Evolutionary conservation across 1,284 basidiomycete genomes (phyloP).

Genomic region (Psilocybe mexicana): DNA sequence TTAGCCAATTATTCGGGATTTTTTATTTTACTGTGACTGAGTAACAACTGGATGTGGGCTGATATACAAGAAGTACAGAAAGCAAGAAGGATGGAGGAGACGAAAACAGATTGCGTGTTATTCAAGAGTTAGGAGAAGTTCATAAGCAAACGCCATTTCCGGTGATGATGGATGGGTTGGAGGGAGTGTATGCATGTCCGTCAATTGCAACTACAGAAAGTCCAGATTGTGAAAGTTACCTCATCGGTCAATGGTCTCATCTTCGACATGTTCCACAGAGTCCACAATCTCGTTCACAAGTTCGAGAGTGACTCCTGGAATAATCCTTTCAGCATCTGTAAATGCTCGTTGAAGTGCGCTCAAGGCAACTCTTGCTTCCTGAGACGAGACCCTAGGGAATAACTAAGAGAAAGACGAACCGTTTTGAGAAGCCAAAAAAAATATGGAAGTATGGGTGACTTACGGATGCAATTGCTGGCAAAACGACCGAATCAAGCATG

Average conservation of each 20-base stretch:
- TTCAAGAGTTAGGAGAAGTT: slow-evolving; percentile 2
- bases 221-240: not conserved
- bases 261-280: slow-evolving; percentile 88
- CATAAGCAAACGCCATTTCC: slow-evolving; percentile 5
- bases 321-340: slow-evolving; percentile 87
- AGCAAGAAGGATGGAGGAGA: slow-evolving; percentile 20
- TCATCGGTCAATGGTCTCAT: slow-evolving; percentile 37
- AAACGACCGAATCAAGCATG: slow-evolving; percentile 92
- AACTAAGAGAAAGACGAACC: slow-evolving; percentile 49
- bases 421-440: slow-evolving; percentile 12
- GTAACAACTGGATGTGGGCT: slow-evolving; percentile 16
- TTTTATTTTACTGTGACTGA: slow-evolving; percentile 11
- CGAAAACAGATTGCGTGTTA: slow-evolving; percentile 4
- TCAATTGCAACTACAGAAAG: not conserved
- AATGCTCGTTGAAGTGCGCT: slow-evolving; percentile 87
- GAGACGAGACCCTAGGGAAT: slow-evolving; percentile 84
- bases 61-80: slow-evolving; percentile 30
- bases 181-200: slow-evolving; percentile 7
- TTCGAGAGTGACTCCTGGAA: slow-evolving; percentile 81
- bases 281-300: slow-evolving; percentile 86
- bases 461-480: slow-evolving; percentile 91
- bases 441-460: slow-evolving; percentile 36
- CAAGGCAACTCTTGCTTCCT: slow-evolving; percentile 83
- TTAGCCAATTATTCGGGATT: slow-evolving; percentile 7
- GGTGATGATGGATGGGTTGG: not conserved